Evolutionary conservation across 192 early-diverging fungal genomes (phyloP), one percentile per base, ranked within the genome.

Genomic region (Podila clonocystis): DNA sequence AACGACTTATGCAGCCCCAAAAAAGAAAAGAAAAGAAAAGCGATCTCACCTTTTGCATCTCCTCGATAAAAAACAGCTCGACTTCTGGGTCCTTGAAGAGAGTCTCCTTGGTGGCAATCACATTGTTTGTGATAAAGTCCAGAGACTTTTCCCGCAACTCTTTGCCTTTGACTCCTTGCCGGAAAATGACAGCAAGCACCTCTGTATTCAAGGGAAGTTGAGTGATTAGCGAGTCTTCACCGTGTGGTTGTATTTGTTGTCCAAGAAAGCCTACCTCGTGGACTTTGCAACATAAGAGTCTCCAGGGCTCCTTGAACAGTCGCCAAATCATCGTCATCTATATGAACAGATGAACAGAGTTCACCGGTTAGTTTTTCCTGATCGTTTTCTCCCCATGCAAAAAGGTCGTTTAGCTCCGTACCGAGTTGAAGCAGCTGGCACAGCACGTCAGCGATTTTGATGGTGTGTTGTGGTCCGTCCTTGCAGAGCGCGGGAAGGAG

Each of bases 371-470:
- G 52, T 55, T 8, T 3, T 15, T 45, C 4, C 41, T 45, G 41
- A 45, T 45, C 17, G 7, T 20, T 19, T 33, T 9, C n/a, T 62
- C 7, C 7, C 22, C 29, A 11, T n/a, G 22, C 31, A 9, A 26
- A 9, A 8, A 20, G 5, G 5, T 30, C 45, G 34, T 45, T 33
- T 57, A 8, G 41, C 17, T 29, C n/a, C 48, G 12, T 77, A 76
- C 82, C 82, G 28, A 76, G 63, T 55, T 83, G 82, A 65, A 83
- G 82, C 8, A 83, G 70, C 55, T 83, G 82, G 38, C 74, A 76
- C 0, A 83, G 61, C 2, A 83, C 82, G 50, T 83, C 82, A 1
- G 82, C 74, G 48, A 83, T 83, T 63, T 83, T 83, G 62, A 83
- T 75, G 1, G 73, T 72, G 31, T 75, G 82, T 28, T 70, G 65